Percentiles rank a stretch among this genome's conserved stretches.
These are phyloP conservation scores for Rhizoclosmatium globosum DNA, from an alignment of 192 early-diverging fungal genomes.

Conservation along the genomic window DNA sequence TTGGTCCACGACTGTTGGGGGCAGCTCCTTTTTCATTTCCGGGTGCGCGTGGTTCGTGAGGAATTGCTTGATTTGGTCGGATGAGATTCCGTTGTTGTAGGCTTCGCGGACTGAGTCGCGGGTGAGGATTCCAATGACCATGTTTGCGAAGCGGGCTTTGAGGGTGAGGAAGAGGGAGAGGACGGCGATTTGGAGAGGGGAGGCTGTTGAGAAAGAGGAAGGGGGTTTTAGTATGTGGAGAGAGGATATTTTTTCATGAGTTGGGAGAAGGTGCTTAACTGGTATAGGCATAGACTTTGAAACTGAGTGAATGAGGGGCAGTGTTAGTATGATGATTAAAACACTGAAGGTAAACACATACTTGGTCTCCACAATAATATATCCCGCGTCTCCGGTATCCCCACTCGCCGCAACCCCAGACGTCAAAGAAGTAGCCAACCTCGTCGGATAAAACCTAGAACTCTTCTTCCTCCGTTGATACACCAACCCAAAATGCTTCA, in stretches of 20 bases:
- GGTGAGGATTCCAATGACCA: conserved; percentile 88
- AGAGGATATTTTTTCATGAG: not conserved
- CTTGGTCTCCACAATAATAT: conserved; percentile 95
- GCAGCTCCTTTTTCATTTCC: conserved; percentile 87
- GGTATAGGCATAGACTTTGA: conserved; percentile 90
- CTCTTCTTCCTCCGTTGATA: conserved; percentile 84
- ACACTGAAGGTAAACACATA: conserved; percentile 56
- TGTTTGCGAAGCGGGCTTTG: conserved; percentile 87
- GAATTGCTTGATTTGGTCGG: conserved; percentile 83
- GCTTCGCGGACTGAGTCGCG: conserved; percentile 88
- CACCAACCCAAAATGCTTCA: conserved; percentile 88
- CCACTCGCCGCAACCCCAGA: conserved; percentile 65
- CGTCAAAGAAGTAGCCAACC: conserved; percentile 91
- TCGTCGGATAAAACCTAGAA: conserved; percentile 87
- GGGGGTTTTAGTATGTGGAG: not conserved
- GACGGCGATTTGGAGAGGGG: conserved; percentile 93
- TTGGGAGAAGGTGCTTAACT: conserved; percentile 31
- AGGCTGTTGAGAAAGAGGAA: too few relatives aligned
- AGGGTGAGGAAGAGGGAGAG: conserved; percentile 88
- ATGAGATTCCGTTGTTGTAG: conserved; percentile 86
- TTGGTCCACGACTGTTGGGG: conserved; percentile 93
- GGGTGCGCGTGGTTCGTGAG: conserved; percentile 90
- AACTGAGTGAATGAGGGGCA: not conserved
- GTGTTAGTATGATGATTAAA: not conserved
- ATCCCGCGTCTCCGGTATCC: conserved; percentile 63